phyloP scores from a whole-genome alignment of 345 rosid species.

The Durio zibethinus region DNA sequence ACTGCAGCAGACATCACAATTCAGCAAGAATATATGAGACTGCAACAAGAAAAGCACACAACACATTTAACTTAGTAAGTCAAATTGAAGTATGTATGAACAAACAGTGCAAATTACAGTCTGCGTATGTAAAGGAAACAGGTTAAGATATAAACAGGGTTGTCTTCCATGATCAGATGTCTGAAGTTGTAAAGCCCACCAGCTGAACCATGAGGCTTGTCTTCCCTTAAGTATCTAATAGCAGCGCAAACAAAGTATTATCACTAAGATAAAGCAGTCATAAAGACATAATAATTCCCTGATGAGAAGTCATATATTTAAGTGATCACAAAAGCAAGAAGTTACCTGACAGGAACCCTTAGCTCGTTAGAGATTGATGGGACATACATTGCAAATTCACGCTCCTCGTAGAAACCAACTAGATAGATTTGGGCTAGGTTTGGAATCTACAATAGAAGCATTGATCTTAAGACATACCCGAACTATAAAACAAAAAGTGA shows the following conservation, averaged over 20 bases:
- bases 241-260: not conserved
- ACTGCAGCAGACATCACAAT: constrained; percentile 96
- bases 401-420: constrained; percentile 89
- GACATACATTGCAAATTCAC: constrained; percentile 76
- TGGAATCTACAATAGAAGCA: constrained; percentile 53
- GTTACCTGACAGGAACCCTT: constrained; percentile 78
- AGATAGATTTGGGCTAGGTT: constrained; percentile 74
- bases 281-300: not conserved
- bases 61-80: not conserved
- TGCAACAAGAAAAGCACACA: constrained; percentile 31
- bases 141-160: constrained; percentile 50
- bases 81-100: not conserved
- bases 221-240: constrained; percentile 75
- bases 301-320: not conserved
- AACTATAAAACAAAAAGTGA: not conserved
- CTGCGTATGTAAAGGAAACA: not conserved
- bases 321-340: constrained; percentile 4
- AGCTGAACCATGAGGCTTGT: constrained; percentile 90
- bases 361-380: constrained; percentile 90
- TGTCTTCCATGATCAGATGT: constrained; percentile 82
- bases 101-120: not conserved
- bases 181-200: constrained; percentile 83
- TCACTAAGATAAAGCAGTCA: not conserved
- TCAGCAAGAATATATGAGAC: constrained; percentile 90
- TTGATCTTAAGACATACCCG: constrained; percentile 9